Percentiles rank a stretch among this genome's conserved stretches.
Evolutionary conservation across 495 filamentous ascomycete genomes (phyloP).

Genomic region (Trichoderma gamsii): DNA sequence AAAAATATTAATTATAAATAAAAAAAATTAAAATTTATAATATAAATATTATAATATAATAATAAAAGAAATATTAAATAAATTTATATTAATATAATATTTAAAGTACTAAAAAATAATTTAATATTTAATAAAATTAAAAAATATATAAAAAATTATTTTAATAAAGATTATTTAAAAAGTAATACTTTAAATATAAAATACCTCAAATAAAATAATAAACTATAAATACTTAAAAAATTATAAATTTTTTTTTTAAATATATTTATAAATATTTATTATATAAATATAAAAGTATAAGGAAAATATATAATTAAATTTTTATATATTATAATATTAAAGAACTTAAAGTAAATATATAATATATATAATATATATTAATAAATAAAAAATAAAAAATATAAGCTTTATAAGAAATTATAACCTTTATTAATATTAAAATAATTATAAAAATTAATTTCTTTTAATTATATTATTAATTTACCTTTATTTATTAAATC

Average conservation of each 20-base stretch:
- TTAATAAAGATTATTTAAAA: too few relatives aligned
- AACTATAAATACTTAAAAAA: background rate
- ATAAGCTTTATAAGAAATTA: background rate
- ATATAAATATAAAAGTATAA: background rate
- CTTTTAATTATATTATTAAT: too few relatives aligned
- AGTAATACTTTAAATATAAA: too few relatives aligned
- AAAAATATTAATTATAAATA: background rate
- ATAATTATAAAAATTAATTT: too few relatives aligned
- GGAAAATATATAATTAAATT: background rate
- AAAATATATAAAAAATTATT: background rate
- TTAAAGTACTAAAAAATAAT: background rate
- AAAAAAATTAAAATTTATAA: too few relatives aligned
- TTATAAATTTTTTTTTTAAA: background rate
- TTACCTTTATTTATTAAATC: background rate
- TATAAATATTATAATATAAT: background rate
- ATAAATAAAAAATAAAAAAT: slow-evolving; percentile 5
- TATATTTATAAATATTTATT: background rate
- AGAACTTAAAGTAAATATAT: background rate
- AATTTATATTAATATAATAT: background rate
- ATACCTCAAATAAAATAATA: too few relatives aligned
- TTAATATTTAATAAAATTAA: background rate
- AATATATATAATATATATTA: slow-evolving; percentile 7
- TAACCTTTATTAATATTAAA: background rate
- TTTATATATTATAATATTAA: background rate
- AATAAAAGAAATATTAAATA: background rate